A percentile compares a stretch with the other conserved stretches of the same genome.
phyloP scores from a whole-genome alignment of 192 early-diverging fungal species.

The Lobosporangium transversale region DNA sequence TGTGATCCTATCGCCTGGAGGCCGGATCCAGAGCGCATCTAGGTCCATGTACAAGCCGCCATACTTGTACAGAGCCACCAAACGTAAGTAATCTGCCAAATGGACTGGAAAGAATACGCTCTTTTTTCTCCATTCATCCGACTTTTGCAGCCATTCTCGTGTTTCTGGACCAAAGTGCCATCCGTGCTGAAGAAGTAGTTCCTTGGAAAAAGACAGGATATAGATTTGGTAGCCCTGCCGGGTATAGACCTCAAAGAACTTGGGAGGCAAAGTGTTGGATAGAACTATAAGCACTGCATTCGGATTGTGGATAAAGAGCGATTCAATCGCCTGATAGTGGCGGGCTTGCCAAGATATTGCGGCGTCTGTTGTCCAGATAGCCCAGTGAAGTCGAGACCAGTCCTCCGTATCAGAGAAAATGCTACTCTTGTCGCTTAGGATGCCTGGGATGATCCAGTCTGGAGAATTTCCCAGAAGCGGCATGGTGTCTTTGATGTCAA shows the following conservation, averaged over 20 bases:
- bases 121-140: conserved; percentile 60
- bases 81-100: conserved; percentile 63
- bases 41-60: conserved; percentile 72
- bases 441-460: conserved; percentile 62
- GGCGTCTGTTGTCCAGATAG: conserved; percentile 65
- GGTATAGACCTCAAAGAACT: conserved; percentile 63
- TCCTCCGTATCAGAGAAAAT: conserved; percentile 61
- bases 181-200: conserved; percentile 57
- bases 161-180: conserved; percentile 66
- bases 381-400: conserved; percentile 68
- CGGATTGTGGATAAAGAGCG: conserved; percentile 66
- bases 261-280: conserved; percentile 55
- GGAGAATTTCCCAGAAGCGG: conserved; percentile 42
- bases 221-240: conserved; percentile 65
- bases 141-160: conserved; percentile 59
- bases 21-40: conserved; percentile 67
- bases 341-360: conserved; percentile 58
- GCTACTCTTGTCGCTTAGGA: conserved; percentile 59
- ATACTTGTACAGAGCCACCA: conserved; percentile 64
- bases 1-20: conserved; percentile 55
- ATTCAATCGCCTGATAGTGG: conserved; percentile 63
- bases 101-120: conserved; percentile 61
- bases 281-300: conserved; percentile 62
- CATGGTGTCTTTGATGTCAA: conserved; percentile 48
- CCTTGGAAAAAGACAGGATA: conserved; percentile 61